A percentile compares a stretch with the other conserved stretches of the same genome.
These are phyloP conservation scores for Edaphochlamys debaryana DNA, from an alignment of 139 green algal genomes.

Conservation along the genomic window DNA sequence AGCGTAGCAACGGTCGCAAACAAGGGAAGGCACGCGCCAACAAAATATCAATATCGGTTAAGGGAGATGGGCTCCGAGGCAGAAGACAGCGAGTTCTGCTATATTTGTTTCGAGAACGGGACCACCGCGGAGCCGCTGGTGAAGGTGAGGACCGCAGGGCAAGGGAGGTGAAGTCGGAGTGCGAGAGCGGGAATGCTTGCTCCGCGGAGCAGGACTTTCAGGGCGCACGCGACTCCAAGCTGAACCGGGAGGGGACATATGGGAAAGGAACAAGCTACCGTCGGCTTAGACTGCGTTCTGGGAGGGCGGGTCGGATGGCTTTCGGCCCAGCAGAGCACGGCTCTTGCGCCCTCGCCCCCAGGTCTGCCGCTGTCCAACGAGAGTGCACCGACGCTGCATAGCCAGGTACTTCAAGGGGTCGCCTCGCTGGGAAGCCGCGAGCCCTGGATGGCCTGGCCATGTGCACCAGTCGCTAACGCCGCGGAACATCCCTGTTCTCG, in stretches of 20 bases:
- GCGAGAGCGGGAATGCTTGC: not conserved
- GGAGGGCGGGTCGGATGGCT: not conserved
- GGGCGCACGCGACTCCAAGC: not conserved
- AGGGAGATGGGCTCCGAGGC: too few relatives aligned
- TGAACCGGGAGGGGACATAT: too few relatives aligned
- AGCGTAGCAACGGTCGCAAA: too few relatives aligned
- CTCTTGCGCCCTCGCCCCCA: not conserved
- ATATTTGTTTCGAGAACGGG: conserved; percentile 39
- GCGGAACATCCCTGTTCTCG: too few relatives aligned
- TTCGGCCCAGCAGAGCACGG: not conserved
- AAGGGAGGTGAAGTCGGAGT: not conserved
- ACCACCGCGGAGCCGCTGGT: not conserved
- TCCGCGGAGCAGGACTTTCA: too few relatives aligned
- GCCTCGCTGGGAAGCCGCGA: too few relatives aligned
- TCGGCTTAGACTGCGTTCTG: too few relatives aligned
- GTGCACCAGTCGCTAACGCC: too few relatives aligned
- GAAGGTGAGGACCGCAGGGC: not conserved
- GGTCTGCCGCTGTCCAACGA: conserved; percentile 43
- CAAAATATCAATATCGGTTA: not conserved
- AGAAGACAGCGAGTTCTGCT: conserved; percentile 40
- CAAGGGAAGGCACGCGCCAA: too few relatives aligned
- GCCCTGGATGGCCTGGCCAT: too few relatives aligned
- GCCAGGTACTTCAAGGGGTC: too few relatives aligned
- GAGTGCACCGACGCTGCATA: conserved; percentile 41
- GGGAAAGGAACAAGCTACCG: too few relatives aligned